phyloP scores from a whole-genome alignment of 208 protist species.

The Leishmania aethiopica region DNA sequence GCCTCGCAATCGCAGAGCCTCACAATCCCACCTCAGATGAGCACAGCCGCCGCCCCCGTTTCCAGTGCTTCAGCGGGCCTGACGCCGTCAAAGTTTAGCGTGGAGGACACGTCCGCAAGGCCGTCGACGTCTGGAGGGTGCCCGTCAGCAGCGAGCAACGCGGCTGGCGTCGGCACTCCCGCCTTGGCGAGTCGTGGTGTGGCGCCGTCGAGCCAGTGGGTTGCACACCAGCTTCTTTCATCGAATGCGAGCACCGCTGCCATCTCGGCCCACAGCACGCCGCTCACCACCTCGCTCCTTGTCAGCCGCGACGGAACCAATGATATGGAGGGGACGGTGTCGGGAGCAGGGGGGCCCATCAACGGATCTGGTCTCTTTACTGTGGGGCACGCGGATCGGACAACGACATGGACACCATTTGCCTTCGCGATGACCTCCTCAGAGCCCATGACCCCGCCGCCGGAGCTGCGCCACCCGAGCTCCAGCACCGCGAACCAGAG shows the following conservation, averaged over 20 bases:
- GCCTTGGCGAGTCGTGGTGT: background rate
- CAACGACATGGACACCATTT: conserved; percentile 27
- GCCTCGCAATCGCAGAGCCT: conserved; percentile 20
- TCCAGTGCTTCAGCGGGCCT: background rate
- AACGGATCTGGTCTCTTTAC: conserved; percentile 5
- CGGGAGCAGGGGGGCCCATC: background rate
- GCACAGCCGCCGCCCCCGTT: background rate
- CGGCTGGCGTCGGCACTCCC: background rate
- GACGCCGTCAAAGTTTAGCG: conserved; percentile 28
- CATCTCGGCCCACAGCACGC: conserved; percentile 29
- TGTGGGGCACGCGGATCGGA: conserved; percentile 8
- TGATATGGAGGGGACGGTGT: conserved; percentile 7
- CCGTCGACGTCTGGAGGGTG: background rate
- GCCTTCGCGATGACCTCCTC: conserved; percentile 19
- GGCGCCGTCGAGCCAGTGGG: conserved; percentile 6
- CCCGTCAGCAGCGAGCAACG: background rate
- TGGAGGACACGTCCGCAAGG: conserved; percentile 31
- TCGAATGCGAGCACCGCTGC: conserved; percentile 33
- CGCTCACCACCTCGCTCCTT: conserved; percentile 22
- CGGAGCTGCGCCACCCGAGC: conserved; percentile 3
- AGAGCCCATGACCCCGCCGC: conserved; percentile 13
- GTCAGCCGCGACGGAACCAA: conserved; percentile 18
- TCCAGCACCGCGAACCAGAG: background rate
- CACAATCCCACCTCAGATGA: conserved; percentile 11
- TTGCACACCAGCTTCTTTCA: conserved; percentile 24